These are phyloP conservation scores for Trichophyton verrucosum DNA, from an alignment of 2,329 filamentous ascomycete species.

Conservation along the genomic window DNA sequence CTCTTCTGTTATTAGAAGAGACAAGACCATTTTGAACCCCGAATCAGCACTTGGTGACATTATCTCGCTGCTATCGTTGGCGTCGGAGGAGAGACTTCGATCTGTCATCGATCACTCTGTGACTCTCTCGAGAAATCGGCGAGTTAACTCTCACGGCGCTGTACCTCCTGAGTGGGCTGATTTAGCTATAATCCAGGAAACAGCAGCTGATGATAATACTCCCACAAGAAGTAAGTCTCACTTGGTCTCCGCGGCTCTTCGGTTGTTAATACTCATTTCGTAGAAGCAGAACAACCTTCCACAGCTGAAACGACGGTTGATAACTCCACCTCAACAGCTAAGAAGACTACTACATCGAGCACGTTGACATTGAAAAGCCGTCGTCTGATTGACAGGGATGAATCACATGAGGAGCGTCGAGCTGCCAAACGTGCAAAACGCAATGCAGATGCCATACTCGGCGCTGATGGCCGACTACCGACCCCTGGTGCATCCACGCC, in stretches of 20 bases:
- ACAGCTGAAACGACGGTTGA: background rate
- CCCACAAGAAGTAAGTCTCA: background rate
- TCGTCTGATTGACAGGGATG: conserved; percentile 52
- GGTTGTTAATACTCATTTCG: background rate
- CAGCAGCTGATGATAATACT: background rate
- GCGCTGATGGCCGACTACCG: conserved; percentile 44
- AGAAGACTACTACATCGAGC: conserved; percentile 27
- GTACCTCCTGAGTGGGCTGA: conserved; percentile 65
- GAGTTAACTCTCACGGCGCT: conserved; percentile 65
- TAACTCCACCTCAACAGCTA: background rate
- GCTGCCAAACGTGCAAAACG: conserved; percentile 55
- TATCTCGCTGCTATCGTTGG: conserved; percentile 67
- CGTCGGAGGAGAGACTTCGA: conserved; percentile 65
- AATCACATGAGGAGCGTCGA: conserved; percentile 59
- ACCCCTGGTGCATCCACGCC: conserved; percentile 47
- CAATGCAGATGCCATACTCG: conserved; percentile 41
- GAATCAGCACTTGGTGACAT: conserved; percentile 64
- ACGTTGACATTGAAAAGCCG: conserved; percentile 43
- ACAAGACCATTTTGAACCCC: conserved; percentile 61
- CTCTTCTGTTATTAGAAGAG: conserved; percentile 49
- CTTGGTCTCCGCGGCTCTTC: background rate
- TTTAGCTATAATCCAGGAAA: conserved; percentile 38
- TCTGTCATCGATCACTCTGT: conserved; percentile 67
- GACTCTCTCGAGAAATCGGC: conserved; percentile 56
- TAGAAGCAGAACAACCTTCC: conserved; percentile 18